Evolutionary conservation across 2,329 filamentous ascomycete species (phyloP), one percentile per base, ranked within the genome.

Genomic region (Byssoonygena ceratinophila): DNA sequence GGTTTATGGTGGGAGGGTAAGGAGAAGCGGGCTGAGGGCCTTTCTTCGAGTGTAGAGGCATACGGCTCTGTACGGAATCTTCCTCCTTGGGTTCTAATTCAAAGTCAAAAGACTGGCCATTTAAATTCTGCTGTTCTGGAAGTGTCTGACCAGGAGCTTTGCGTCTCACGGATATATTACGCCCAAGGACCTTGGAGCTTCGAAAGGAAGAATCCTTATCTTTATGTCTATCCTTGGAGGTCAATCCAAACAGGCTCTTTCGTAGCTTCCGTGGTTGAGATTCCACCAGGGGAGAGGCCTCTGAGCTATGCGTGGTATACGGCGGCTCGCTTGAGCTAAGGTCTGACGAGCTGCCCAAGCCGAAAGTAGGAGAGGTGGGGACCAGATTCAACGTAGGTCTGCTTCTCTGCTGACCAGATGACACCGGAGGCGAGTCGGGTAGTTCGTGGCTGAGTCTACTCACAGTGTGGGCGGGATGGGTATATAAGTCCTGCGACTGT

Each of bases 111-210:
- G 48, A 53, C 32, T 43, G 55, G n/a, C 44, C 44, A 32, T 37
- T 50, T 34, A 8, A 29, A 3, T 45, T 43, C 29, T 46, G 52
- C 14, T 53, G 36, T 37, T 54, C 45, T 11, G 49, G 41, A 45
- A 51, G 25, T 12, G 41, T 52, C 34, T 58, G 54, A 25, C 48
- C 51, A 44, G 51, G 53, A 40, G 48, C 51, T 48, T 64, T 63
- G 43, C 55, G 59, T 46, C 63, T 58, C 32, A 64, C 57, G 4
- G 63, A 65, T 52, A 61, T 57, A 29, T 53, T 61, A 34, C 63
- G 59, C 36, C 61, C 60, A 48, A 63, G 53, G 25, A 56, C 57
- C 52, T 53, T 37, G 55, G 51, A 45, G 41, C 46, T 20, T 52
- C 46, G 29, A 14, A 32, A 43, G 11, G 52, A 43, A 27, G 49